phyloP scores from a whole-genome alignment of 495 filamentous ascomycete species.

The Penicillium canariense region DNA sequence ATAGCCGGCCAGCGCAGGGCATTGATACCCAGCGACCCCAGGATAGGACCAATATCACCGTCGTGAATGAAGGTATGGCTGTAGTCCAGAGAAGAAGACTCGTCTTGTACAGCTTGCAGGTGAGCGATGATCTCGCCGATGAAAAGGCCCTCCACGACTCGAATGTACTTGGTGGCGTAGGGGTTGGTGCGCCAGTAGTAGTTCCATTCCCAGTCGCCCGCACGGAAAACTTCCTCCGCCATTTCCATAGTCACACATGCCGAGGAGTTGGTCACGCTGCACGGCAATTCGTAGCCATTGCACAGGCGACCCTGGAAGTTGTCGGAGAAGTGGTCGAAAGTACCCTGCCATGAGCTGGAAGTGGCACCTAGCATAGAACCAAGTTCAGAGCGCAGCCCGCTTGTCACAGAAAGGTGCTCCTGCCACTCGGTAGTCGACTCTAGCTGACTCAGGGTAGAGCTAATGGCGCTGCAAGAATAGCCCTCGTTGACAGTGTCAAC shows the following conservation, averaged over 20 bases:
- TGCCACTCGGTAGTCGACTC: conserved; percentile 37
- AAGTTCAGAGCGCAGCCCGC: conserved; percentile 28
- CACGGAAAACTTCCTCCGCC: conserved; percentile 42
- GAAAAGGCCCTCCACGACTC: conserved; percentile 40
- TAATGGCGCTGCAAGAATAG: conserved; percentile 33
- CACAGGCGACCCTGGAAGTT: conserved; percentile 46
- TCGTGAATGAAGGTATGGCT: conserved; percentile 36
- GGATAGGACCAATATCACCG: conserved; percentile 31
- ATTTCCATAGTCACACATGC: conserved; percentile 34
- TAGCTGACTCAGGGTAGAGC: conserved; percentile 24
- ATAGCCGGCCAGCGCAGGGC: conserved; percentile 32
- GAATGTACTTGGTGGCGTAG: conserved; percentile 39
- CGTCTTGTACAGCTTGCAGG: conserved; percentile 30
- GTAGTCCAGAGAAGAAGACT: conserved; percentile 22
- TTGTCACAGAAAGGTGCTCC: conserved; percentile 36
- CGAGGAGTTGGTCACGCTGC: conserved; percentile 27
- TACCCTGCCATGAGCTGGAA: conserved; percentile 32
- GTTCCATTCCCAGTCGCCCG: conserved; percentile 48
- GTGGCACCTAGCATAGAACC: conserved; percentile 37
- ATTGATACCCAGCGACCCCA: conserved; percentile 30
- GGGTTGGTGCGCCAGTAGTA: conserved; percentile 43
- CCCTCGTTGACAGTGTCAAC: conserved; percentile 42
- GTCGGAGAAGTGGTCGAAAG: conserved; percentile 46
- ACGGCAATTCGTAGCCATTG: conserved; percentile 41
- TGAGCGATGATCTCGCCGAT: conserved; percentile 40